Evolutionary conservation across 306 rosid genomes (phyloP), one percentile per base, ranked within the genome.

Genomic region (Abrus pulchellus): DNA sequence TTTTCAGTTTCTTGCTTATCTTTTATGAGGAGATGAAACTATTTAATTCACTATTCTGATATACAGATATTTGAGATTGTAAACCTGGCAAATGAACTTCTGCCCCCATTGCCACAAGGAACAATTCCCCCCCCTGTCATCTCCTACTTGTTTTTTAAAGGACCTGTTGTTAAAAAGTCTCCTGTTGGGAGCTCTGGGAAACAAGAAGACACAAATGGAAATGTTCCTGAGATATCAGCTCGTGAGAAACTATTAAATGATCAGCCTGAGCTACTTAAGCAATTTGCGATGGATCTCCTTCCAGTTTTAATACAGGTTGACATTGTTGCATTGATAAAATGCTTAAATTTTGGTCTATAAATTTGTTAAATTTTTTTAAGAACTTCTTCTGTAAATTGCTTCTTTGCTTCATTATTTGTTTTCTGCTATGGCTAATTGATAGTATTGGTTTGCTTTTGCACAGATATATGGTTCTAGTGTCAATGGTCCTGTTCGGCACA

Each of bases 381-480:
- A 5, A 38, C 30, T 34, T 34, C 77, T 34, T 45, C 74, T 55
- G 41, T 82, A 52, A 57, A 47, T 77, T 56, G 74, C 68, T 61
- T n/a, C 27, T 11, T 11, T 69, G 32, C 45, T 52, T 32, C 61
- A 13, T 59, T 52, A 38, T 40, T 7, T n/a, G n/a, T 36, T 36
- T 13, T 8, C 45, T 84, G 43, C 72, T 27, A 72, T 64, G 76
- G 40, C 60, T 83, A 41, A 76, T 33, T 78, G 69, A 44, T 67
- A 13, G 5, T 29, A 61, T 59, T 72, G 52, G 75, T 63, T 44
- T 76, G 66, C 77, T 52, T 80, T 81, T 78, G 44, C 49, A 61
- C 92, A 96, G 99, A 93, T 93, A 8, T 96, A 96, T 84, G 99
- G 99, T 75, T 93, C 98, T 59, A 96, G 99, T 77, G 99, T 96